Percentiles rank a stretch among this genome's conserved stretches.
Evolutionary conservation across 257 asterid genomes (phyloP).

Genomic region (Eustoma russellianum): DNA sequence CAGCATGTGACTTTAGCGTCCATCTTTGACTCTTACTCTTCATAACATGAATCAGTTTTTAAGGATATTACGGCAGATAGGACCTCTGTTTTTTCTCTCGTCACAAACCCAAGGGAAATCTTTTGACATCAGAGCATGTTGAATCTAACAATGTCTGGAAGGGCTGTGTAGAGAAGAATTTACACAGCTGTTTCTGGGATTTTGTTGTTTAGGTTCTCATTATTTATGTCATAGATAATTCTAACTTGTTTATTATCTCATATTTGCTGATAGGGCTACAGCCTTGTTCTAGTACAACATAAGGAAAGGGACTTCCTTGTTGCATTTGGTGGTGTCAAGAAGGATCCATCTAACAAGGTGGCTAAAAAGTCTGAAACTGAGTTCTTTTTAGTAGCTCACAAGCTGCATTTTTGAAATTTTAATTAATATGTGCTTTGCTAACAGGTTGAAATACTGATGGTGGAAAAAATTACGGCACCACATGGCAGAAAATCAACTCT

Average conservation of each 20-base stretch:
- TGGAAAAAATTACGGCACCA: constrained; percentile 75
- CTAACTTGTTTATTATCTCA: background rate
- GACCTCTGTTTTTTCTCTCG: too few relatives aligned
- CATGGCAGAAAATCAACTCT: constrained; percentile 62
- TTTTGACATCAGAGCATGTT: too few relatives aligned
- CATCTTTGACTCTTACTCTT: too few relatives aligned
- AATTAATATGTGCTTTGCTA: constrained; percentile 9
- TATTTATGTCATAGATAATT: background rate
- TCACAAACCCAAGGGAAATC: too few relatives aligned
- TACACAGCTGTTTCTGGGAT: too few relatives aligned
- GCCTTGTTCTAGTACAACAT: constrained; percentile 88
- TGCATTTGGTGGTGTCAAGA: constrained; percentile 94
- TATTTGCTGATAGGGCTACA: constrained; percentile 61
- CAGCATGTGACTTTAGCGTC: background rate
- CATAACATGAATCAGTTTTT: too few relatives aligned
- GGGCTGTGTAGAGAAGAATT: too few relatives aligned
- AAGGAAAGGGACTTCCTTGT: constrained; percentile 90
- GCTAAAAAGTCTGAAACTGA: constrained; percentile 7
- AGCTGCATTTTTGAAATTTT: background rate
- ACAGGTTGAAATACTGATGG: constrained; percentile 83
- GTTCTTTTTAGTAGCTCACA: constrained; percentile 11
- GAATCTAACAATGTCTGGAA: too few relatives aligned
- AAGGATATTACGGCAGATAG: too few relatives aligned
- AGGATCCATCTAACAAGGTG: constrained; percentile 93
- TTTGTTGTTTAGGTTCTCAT: background rate